A percentile compares a stretch with the other conserved stretches of the same genome.
Conservation (phyloP, 179 eudicot genomes). For the Silene vulgaris region DNA sequence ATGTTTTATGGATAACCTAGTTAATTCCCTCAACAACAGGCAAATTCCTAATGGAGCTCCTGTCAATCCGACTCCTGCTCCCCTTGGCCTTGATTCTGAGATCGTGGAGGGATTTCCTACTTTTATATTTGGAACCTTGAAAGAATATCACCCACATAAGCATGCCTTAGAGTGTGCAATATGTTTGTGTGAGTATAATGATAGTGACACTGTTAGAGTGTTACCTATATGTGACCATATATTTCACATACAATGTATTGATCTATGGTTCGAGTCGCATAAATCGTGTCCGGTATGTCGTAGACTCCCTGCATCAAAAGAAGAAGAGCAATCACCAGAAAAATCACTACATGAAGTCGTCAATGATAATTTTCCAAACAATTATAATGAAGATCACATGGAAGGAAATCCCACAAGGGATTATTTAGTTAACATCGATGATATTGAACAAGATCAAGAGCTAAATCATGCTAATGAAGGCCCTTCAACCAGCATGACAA, state of each 20-base stretch:
- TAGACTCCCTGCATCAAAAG: constrained; percentile 30
- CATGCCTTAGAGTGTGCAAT: constrained; percentile 75
- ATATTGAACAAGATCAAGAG: background rate
- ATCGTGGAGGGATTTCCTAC: constrained; percentile 50
- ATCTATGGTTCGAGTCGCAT: constrained; percentile 62
- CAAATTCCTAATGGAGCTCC: constrained; percentile 34
- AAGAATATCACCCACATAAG: constrained; percentile 40
- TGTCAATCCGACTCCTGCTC: constrained; percentile 21
- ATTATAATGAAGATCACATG: background rate
- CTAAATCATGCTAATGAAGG: background rate
- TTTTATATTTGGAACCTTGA: constrained; percentile 45
- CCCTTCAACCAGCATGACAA: background rate
- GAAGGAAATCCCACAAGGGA: constrained; percentile 8
- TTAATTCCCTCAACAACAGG: constrained; percentile 30
- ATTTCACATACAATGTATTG: constrained; percentile 71
- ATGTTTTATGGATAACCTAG: constrained; percentile 47
- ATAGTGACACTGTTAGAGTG: constrained; percentile 44
- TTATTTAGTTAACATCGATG: constrained; percentile 32
- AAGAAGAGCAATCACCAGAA: constrained; percentile 8
- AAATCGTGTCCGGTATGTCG: constrained; percentile 73
- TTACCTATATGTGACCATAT: constrained; percentile 64
- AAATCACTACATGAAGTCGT: background rate
- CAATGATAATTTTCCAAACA: background rate
- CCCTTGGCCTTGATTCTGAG: constrained; percentile 40
- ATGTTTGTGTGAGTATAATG: constrained; percentile 57